Conservation (phyloP, 192 early-diverging fungal species). For the Physocladia obscura region DNA sequence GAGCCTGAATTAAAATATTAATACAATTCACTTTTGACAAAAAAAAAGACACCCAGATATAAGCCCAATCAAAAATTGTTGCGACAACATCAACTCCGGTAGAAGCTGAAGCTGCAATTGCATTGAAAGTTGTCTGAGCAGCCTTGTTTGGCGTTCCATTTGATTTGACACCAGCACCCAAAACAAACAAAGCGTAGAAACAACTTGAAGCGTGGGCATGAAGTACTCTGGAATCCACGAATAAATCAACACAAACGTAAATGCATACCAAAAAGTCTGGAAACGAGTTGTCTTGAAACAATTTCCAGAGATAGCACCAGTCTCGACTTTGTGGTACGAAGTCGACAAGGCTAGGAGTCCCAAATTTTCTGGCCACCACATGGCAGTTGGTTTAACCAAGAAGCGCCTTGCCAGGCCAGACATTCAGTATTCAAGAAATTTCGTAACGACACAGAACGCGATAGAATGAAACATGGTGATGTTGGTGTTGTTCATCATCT, state of each 20-base stretch:
- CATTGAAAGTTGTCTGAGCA: neutral
- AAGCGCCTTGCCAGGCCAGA: slow-evolving; percentile 71
- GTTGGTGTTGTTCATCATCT: slow-evolving; percentile 20
- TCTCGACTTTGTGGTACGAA: neutral
- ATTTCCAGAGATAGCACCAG: slow-evolving; percentile 4
- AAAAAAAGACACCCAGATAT: no score
- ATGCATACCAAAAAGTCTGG: slow-evolving; percentile 27
- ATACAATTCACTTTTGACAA: no score
- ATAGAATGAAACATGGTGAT: slow-evolving; percentile 3
- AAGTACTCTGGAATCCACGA: slow-evolving; percentile 28
- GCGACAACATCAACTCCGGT: slow-evolving; percentile 13
- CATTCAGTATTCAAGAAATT: slow-evolving; percentile 64
- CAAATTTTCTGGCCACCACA: slow-evolving; percentile 45
- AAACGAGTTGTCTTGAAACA: neutral
- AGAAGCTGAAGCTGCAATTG: neutral
- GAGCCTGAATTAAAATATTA: slow-evolving; percentile 11
- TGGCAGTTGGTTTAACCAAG: slow-evolving; percentile 78
- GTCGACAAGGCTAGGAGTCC: neutral
- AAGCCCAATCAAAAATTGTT: slow-evolving; percentile 6
- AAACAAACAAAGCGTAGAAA: slow-evolving; percentile 27
- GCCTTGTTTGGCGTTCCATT: neutral
- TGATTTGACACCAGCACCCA: neutral
- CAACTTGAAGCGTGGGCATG: slow-evolving; percentile 17
- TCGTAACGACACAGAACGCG: slow-evolving; percentile 33
- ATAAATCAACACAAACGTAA: slow-evolving; percentile 7